A percentile compares a stretch with the other conserved stretches of the same genome.
Evolutionary conservation across 176 grass and related monocot species (phyloP).

Genomic region (Guadua angustifolia): DNA sequence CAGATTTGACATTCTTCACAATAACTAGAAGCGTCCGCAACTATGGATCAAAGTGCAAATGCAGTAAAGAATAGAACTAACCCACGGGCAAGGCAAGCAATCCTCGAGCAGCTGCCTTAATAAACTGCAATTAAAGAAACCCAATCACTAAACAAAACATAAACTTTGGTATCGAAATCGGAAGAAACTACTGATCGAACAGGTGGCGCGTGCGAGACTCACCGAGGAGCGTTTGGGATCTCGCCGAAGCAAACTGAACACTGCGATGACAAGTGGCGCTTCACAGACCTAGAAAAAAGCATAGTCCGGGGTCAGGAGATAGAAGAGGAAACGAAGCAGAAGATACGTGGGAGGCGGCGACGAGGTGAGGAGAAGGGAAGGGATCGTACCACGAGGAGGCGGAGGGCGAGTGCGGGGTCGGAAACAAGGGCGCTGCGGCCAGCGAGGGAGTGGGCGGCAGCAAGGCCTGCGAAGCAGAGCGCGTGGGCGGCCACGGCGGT

Average conservation of each 20-base stretch:
- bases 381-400: conserved; percentile 63
- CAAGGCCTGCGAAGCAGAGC: conserved; percentile 58
- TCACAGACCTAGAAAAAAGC: conserved; percentile 61
- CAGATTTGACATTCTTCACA: not conserved
- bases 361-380: not conserved
- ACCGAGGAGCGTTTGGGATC: conserved; percentile 62
- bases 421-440: conserved; percentile 53
- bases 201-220: conserved; percentile 8
- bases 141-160: conserved; percentile 24
- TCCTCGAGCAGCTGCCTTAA: conserved; percentile 58
- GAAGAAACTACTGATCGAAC: conserved; percentile 12
- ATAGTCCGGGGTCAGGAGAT: not conserved
- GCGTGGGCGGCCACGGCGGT: conserved; percentile 42
- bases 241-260: conserved; percentile 72
- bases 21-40: not conserved
- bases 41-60: conserved; percentile 23
- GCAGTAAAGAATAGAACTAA: conserved; percentile 29
- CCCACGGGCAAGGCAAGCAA: conserved; percentile 69
- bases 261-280: conserved; percentile 62
- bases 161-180: not conserved
- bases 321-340: not conserved
- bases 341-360: not conserved
- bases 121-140: conserved; percentile 57
- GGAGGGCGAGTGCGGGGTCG: conserved; percentile 58
- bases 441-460: conserved; percentile 40